Conservation (phyloP, 75 land plant genomes). For the Pinus albicaulis region DNA sequence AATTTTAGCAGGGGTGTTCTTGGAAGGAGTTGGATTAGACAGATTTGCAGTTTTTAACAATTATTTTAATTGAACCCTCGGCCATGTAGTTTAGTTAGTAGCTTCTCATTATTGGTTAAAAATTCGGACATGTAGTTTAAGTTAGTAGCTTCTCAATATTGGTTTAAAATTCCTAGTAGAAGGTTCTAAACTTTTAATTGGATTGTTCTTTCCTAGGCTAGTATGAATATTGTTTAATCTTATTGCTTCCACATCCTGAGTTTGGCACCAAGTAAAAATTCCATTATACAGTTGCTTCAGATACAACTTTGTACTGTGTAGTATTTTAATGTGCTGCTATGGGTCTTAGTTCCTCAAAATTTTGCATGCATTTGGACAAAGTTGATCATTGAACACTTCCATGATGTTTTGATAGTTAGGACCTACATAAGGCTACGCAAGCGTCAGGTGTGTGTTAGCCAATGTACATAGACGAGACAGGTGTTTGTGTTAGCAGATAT, state of each 20-base stretch:
- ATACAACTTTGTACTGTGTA: background rate
- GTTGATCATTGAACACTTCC: background rate
- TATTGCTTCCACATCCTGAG: background rate
- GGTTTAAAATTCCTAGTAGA: too few relatives aligned
- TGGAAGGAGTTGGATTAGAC: too few relatives aligned
- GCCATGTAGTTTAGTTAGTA: too few relatives aligned
- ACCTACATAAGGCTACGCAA: background rate
- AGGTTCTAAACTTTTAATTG: too few relatives aligned
- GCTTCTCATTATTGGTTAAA: too few relatives aligned
- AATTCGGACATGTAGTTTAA: too few relatives aligned
- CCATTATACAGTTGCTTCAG: background rate
- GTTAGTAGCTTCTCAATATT: too few relatives aligned
- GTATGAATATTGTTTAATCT: background rate
- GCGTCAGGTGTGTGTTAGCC: background rate
- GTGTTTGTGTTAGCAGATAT: too few relatives aligned
- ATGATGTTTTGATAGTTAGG: background rate
- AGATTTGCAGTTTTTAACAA: too few relatives aligned
- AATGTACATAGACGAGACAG: background rate
- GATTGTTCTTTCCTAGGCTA: too few relatives aligned
- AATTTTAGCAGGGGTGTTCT: too few relatives aligned
- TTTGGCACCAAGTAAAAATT: background rate
- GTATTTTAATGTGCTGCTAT: background rate
- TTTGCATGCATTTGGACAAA: background rate
- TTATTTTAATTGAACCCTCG: too few relatives aligned
- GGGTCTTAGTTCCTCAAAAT: background rate